Conservation (phyloP, 805 yeast species). For the Kodamaea leandrae region DNA sequence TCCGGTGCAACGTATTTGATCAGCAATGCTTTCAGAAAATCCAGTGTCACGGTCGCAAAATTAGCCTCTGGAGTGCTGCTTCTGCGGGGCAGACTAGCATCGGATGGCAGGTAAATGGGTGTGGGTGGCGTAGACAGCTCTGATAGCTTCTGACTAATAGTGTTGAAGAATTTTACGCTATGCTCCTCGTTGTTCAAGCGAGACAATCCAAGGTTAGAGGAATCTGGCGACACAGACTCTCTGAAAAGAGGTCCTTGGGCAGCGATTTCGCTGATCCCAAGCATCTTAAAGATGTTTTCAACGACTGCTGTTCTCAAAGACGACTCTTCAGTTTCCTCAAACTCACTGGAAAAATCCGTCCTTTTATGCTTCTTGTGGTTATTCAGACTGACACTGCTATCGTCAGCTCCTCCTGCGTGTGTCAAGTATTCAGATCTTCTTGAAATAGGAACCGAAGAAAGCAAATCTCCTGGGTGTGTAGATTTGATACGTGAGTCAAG, state of each 20-base stretch:
- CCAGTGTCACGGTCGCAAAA: constrained; percentile 51
- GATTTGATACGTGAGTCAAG: constrained; percentile 52
- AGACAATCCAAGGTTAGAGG: constrained; percentile 6
- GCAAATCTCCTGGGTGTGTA: constrained; percentile 79
- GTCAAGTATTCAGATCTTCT: constrained; percentile 20
- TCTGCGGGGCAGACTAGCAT: not conserved
- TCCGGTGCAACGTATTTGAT: constrained; percentile 54
- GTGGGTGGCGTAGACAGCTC: not conserved
- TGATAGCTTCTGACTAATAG: constrained; percentile 19
- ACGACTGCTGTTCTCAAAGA: constrained; percentile 61
- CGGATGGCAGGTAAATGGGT: not conserved
- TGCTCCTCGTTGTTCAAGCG: constrained; percentile 5
- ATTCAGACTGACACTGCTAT: not conserved
- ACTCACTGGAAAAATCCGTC: constrained; percentile 40
- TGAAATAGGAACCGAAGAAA: constrained; percentile 75
- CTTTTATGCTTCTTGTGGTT: not conserved
- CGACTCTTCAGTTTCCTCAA: constrained; percentile 69
- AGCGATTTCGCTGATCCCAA: constrained; percentile 58
- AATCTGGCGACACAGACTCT: constrained; percentile 4
- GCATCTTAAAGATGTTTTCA: constrained; percentile 64
- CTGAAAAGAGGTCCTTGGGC: not conserved
- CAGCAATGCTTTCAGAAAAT: constrained; percentile 59
- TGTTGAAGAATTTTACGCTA: constrained; percentile 29
- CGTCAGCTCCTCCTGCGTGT: not conserved
- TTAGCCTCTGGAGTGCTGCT: constrained; percentile 14